Evolutionary conservation across 805 yeast genomes (phyloP), one percentile per base, ranked within the genome.

Genomic region (Blastobotrys chiropterorum): DNA sequence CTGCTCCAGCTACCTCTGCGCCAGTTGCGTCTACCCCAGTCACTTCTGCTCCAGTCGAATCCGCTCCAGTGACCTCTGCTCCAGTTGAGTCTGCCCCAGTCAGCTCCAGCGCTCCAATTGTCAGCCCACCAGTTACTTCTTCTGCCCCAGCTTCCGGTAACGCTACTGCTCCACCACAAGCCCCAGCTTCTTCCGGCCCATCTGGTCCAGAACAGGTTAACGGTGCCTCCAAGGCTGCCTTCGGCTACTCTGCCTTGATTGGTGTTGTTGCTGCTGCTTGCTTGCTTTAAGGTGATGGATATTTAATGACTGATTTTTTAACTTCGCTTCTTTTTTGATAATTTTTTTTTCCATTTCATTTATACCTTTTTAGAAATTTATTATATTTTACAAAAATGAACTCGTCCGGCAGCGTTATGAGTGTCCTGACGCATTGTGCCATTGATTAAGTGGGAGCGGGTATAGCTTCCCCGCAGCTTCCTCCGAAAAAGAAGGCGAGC

Each of bases 101-200:
- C 20, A 46, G 51, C 20, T 26, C 4, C 38, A 38, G 20, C 43
- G 43, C 44, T 34, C 48, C 52, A 40, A 46, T 48, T 31, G 8
- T 43, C 15, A 17, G 48, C 17, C 16, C 42, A 14, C 44, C 51
- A 30, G 50, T 19, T 22, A 16, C 46, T 7, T 47, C 50, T 40
- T 21, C 21, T 30, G 19, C 50, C 2, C 11, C 38, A 8, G 44
- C 21, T 13, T 34, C 47, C 40, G 15, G 38, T 14, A 34, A 31
- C 30, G 22, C 20, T 3, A n/a, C 22, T 44, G 21, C 21, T 8
- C 47, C 15, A 15, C 46, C 46, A 26, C 20, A 26, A 20, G 48
- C 48, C 20, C 48, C 48, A 46, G 47, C 46, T 42, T 39, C 15
- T 41, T 16, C 44, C 39, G 34, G 19, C 20, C 43, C 43, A 40